A percentile compares a stretch with the other conserved stretches of the same genome.
Evolutionary conservation across 2,329 filamentous ascomycete genomes (phyloP).

Genomic region (Colletotrichum sp.): DNA sequence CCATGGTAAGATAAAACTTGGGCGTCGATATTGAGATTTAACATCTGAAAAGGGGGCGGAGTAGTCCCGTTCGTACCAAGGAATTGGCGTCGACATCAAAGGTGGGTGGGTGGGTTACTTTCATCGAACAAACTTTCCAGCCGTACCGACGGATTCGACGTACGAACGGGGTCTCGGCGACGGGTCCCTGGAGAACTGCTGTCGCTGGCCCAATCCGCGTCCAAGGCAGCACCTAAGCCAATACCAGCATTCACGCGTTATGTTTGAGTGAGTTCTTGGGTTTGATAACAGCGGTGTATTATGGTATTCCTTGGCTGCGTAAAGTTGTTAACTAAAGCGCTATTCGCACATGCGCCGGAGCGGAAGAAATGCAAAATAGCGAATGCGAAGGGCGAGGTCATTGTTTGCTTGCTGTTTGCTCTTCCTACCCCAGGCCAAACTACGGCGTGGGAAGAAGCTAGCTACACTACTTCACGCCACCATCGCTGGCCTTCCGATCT

Average conservation of each 20-base stretch:
- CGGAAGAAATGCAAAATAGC: background rate
- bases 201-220: background rate
- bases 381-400: background rate
- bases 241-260: background rate
- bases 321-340: background rate
- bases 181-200: background rate
- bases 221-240: background rate
- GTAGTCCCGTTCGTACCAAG: background rate
- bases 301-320: background rate
- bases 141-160: background rate
- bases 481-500: background rate
- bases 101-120: no score
- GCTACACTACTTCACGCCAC: background rate
- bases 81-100: background rate
- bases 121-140: background rate
- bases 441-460: no score
- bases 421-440: background rate
- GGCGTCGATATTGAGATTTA: background rate
- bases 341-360: fast-evolving
- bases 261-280: background rate
- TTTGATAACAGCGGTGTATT: background rate
- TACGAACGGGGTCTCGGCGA: background rate
- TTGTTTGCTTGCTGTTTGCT: background rate
- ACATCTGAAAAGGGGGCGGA: background rate
- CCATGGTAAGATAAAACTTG: background rate